phyloP scores from a whole-genome alignment of 768 basidiomycete genomes.

The Suillus subaureus region DNA sequence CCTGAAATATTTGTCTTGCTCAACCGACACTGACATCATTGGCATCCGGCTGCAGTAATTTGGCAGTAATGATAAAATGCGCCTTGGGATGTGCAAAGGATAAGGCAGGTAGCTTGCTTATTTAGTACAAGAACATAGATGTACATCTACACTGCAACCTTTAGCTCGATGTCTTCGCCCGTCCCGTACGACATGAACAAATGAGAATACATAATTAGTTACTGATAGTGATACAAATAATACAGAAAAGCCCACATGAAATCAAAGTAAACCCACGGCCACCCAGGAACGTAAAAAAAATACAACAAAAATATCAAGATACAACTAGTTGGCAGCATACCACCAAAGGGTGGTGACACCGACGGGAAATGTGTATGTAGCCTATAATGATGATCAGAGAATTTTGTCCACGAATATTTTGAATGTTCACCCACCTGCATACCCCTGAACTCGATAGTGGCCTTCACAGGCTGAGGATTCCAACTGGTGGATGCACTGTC shows the following conservation, averaged over 20 bases:
- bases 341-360: slow-evolving; percentile 65
- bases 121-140: not conserved
- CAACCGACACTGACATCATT: no score
- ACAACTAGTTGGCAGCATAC: slow-evolving; percentile 34
- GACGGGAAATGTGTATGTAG: slow-evolving; percentile 76
- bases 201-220: not conserved
- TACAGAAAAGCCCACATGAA: not conserved
- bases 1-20: not conserved
- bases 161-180: not conserved
- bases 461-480: slow-evolving; percentile 54
- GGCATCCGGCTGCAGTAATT: no score
- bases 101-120: not conserved
- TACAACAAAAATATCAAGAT: not conserved
- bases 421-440: slow-evolving; percentile 46
- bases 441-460: slow-evolving; percentile 68
- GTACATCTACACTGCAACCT: no score
- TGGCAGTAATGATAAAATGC: not conserved
- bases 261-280: no score
- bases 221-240: not conserved
- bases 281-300: not conserved
- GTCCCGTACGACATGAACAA: not conserved
- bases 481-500: slow-evolving; percentile 51
- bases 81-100: not conserved
- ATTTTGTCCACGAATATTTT: slow-evolving; percentile 3
- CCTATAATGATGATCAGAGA: slow-evolving; percentile 36